A percentile compares a stretch with the other conserved stretches of the same genome.
phyloP scores from a whole-genome alignment of 805 yeast species.

The Lachancea kluyveri region DNA sequence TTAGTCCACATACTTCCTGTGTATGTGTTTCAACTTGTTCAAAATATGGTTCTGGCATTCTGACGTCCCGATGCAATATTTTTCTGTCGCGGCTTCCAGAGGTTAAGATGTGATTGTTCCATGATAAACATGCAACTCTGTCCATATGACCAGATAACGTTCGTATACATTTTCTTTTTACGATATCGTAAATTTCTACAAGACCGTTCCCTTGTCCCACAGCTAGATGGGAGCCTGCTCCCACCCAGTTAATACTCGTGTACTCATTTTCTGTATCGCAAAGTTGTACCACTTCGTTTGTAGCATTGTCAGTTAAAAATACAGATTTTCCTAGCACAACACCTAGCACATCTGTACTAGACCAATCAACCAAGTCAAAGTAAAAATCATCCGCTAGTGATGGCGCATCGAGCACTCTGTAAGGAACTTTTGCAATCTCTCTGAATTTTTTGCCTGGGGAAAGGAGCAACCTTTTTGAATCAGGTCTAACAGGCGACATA shows the following conservation, averaged over 20 bases:
- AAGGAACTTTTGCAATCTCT: slow-evolving; percentile 78
- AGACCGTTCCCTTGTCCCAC: slow-evolving; percentile 82
- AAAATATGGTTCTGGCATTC: slow-evolving; percentile 77
- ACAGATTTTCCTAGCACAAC: slow-evolving; percentile 88
- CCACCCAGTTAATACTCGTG: slow-evolving; percentile 88
- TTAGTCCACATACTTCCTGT: slow-evolving; percentile 94
- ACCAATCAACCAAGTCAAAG: slow-evolving; percentile 92
- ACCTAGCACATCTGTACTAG: slow-evolving; percentile 77
- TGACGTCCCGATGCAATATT: slow-evolving; percentile 85
- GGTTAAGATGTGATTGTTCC: slow-evolving; percentile 87
- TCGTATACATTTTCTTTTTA: slow-evolving; percentile 72
- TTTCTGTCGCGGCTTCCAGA: slow-evolving; percentile 84
- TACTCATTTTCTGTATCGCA: slow-evolving; percentile 74
- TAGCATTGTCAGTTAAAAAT: slow-evolving; percentile 83
- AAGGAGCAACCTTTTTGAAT: slow-evolving; percentile 69
- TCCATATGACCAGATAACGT: slow-evolving; percentile 88
- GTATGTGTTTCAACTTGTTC: slow-evolving; percentile 67
- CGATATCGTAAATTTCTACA: slow-evolving; percentile 94
- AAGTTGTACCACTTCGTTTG: slow-evolving; percentile 75
- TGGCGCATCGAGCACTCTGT: slow-evolving; percentile 92
- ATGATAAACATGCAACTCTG: slow-evolving; percentile 81
- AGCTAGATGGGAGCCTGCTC: slow-evolving; percentile 90
- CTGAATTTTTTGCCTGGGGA: slow-evolving; percentile 80
- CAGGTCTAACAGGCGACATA: slow-evolving; percentile 82
- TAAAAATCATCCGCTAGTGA: slow-evolving; percentile 92